Base-by-base conservation (phyloP, 73 alveolate species). In the Stentor roeselii region DNA sequence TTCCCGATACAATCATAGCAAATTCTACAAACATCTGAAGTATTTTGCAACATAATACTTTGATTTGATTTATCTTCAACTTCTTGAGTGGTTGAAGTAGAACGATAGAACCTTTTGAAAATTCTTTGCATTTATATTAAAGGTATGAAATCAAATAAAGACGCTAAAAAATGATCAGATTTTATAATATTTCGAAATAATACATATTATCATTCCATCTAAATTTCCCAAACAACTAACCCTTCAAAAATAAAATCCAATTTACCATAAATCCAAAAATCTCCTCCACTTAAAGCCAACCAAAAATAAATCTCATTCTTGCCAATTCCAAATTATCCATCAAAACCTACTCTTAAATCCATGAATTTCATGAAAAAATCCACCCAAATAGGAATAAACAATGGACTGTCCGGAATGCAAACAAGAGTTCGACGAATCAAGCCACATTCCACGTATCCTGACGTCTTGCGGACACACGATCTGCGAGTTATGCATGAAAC, bases 401-500 rank as follows among this genome's bases (percentile, higher is more conserved):
- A 84, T 84, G 92, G 95, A 93, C 78, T 93, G 98, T 80, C 88
- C 92, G 50, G 82, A 84, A 59, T 93, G 98, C 80, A 82, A 60
- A 60, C 38, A 75, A 59, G 76, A 41, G 31, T 94, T 83, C 78
- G 95, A 92, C 40, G 78, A 87, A 0, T 78, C 78, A 34, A 67
- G 61, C 36, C 93, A 92, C 84, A 82, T 89, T 41, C 98, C 98
- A 3, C 75, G 92, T 42, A 92, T 94, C 11, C 90, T 94, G 36
- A 86, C 78, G 14, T 36, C 61, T 3, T 94, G 98, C 76, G 97
- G 95, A 0, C 98, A 94, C 85, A 92, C 94, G 3, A 74, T 92
- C 3, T 94, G 98, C 60, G 86, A 93, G 30, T 85, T 42, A 42
- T 94, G 98, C 80, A 84, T 94, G 6, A 75, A 59, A 21, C 14